Conservation (phyloP, 805 yeast genomes). For the Metschnikowia lochheadii region DNA sequence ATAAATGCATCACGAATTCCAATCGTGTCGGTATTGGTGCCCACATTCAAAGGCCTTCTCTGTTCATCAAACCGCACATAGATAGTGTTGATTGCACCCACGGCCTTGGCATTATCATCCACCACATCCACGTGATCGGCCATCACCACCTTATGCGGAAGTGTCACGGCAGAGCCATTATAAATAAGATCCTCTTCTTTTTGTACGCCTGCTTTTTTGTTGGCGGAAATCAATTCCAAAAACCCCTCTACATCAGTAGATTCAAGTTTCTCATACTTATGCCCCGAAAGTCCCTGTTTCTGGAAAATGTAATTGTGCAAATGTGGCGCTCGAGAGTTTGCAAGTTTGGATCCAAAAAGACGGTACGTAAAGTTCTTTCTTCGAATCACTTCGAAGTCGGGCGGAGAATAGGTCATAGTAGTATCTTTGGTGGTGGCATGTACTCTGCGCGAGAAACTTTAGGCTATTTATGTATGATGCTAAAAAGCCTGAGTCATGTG, state of each 20-base stretch:
- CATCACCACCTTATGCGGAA: constrained; percentile 30
- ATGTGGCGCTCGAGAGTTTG: constrained; percentile 26
- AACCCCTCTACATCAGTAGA: constrained; percentile 20
- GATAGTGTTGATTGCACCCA: constrained; percentile 33
- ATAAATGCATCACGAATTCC: constrained; percentile 29
- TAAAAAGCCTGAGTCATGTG: background rate
- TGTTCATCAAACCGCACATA: constrained; percentile 20
- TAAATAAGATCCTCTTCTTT: constrained; percentile 10
- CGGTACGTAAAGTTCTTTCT: constrained; percentile 12
- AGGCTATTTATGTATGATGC: background rate
- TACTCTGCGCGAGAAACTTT: background rate
- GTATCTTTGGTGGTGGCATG: background rate
- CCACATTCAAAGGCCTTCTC: constrained; percentile 18
- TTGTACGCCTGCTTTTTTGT: constrained; percentile 6
- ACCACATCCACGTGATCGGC: constrained; percentile 23
- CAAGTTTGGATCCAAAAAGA: constrained; percentile 23
- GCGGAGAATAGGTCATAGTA: background rate
- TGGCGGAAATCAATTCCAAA: constrained; percentile 14
- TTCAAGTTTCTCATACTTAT: constrained; percentile 23
- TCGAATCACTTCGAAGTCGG: constrained; percentile 12
- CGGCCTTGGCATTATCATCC: constrained; percentile 27
- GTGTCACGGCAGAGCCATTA: constrained; percentile 29
- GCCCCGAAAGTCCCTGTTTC: constrained; percentile 18
- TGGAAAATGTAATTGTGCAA: constrained; percentile 24
- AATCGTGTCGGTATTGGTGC: constrained; percentile 32